Evolutionary conservation across 176 grass and related monocot genomes (phyloP).

Genomic region (Otatea glauca): DNA sequence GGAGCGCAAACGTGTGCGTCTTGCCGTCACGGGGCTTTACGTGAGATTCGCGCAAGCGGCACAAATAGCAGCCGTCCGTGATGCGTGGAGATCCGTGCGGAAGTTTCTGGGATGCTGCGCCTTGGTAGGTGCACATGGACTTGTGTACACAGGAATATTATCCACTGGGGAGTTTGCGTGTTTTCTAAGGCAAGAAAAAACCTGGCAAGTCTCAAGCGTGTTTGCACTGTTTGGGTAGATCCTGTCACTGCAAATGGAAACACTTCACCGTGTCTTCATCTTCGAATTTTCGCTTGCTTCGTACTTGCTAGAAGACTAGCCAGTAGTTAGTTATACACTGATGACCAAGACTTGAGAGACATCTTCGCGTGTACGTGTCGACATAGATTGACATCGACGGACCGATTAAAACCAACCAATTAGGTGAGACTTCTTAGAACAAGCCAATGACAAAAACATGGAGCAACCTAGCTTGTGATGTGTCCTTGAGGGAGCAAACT

Average conservation of each 20-base stretch:
- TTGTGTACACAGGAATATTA: neutral
- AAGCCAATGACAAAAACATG: too few relatives aligned
- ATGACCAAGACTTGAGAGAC: neutral
- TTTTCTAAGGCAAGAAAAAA: too few relatives aligned
- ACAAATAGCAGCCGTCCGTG: neutral
- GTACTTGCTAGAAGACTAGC: too few relatives aligned
- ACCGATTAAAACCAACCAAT: too few relatives aligned
- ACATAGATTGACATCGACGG: neutral
- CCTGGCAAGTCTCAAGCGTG: neutral
- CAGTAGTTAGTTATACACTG: too few relatives aligned
- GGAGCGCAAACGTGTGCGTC: too few relatives aligned
- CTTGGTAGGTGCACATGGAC: neutral
- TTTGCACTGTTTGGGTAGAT: neutral
- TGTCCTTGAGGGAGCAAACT: too few relatives aligned
- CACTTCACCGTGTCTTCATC: neutral
- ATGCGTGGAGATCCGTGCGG: neutral
- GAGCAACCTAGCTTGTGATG: too few relatives aligned
- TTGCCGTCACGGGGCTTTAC: too few relatives aligned
- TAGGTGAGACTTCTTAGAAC: too few relatives aligned
- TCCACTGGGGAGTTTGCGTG: neutral
- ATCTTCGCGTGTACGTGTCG: neutral
- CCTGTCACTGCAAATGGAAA: neutral
- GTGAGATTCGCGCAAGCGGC: too few relatives aligned
- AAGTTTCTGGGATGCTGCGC: conserved; percentile 19
- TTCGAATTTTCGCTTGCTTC: neutral